Evolutionary conservation across 2,329 filamentous ascomycete species (phyloP).

Genomic region (Fusarium heterosporum): DNA sequence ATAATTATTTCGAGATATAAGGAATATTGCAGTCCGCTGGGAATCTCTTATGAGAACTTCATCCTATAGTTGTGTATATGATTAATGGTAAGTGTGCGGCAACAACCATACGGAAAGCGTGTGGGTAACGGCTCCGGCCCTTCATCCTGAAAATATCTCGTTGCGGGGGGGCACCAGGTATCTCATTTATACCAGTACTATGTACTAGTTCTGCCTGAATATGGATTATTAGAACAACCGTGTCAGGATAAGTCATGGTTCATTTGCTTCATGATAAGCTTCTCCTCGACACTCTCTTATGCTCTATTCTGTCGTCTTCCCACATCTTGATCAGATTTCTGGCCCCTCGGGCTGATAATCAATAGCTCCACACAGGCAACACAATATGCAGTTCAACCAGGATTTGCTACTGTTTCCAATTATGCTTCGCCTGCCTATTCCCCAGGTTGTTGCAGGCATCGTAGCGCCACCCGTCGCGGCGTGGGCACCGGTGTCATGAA

Average conservation of each 20-base stretch:
- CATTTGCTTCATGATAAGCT: background rate
- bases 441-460: conserved; percentile 33
- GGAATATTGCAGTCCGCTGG: background rate
- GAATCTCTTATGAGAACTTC: background rate
- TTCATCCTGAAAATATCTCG: conserved; percentile 1
- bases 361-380: background rate
- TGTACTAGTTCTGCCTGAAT: background rate
- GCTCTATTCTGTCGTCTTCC: no score
- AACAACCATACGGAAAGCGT: conserved; percentile 3
- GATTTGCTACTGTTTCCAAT: conserved; percentile 25
- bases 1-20: background rate
- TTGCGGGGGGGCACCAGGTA: conserved; percentile 1
- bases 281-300: background rate
- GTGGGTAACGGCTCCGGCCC: conserved; percentile 19
- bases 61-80: background rate
- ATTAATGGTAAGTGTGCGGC: background rate
- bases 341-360: background rate
- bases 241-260: background rate
- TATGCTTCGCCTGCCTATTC: conserved; percentile 34
- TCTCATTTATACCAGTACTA: background rate
- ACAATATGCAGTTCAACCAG: background rate
- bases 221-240: background rate
- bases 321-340: no score
- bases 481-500: conserved; percentile 42
- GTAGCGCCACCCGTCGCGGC: conserved; percentile 36